These are phyloP conservation scores for Trichoderma sp. DNA, from an alignment of 2,329 filamentous ascomycete species.

Conservation along the genomic window DNA sequence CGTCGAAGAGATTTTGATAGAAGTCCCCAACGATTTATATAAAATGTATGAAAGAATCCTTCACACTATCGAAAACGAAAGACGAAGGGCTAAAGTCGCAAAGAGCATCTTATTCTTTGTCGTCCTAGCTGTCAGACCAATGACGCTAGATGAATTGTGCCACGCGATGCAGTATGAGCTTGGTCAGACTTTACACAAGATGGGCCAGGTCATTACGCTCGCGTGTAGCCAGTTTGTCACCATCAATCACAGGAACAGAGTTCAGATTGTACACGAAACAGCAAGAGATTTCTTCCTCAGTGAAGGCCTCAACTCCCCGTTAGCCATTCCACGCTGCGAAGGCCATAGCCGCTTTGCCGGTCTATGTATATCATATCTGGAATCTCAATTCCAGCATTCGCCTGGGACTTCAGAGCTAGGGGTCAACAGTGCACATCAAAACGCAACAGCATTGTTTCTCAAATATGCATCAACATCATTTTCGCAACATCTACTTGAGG, in stretches of 20 bases:
- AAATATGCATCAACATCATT: background rate
- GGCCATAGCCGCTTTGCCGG: background rate
- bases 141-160: background rate
- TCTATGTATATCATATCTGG: conserved; percentile 11
- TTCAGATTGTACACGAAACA: conserved; percentile 13
- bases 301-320: background rate
- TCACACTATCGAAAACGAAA: background rate
- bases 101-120: conserved; percentile 9
- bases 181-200: background rate
- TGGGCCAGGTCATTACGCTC: background rate
- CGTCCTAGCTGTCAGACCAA: background rate
- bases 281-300: background rate
- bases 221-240: conserved; percentile 9
- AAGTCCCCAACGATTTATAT: background rate
- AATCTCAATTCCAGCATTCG: background rate
- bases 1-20: background rate
- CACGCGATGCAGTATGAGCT: conserved; percentile 6
- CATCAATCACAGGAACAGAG: background rate
- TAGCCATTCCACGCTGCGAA: background rate
- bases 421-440: background rate
- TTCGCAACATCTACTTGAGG: background rate
- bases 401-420: background rate
- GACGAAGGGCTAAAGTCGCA: conserved; percentile 2
- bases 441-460: background rate
- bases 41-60: conserved; percentile 1